Evolutionary conservation across 306 rosid genomes (phyloP).

Genomic region (Pyrus betulifolia): DNA sequence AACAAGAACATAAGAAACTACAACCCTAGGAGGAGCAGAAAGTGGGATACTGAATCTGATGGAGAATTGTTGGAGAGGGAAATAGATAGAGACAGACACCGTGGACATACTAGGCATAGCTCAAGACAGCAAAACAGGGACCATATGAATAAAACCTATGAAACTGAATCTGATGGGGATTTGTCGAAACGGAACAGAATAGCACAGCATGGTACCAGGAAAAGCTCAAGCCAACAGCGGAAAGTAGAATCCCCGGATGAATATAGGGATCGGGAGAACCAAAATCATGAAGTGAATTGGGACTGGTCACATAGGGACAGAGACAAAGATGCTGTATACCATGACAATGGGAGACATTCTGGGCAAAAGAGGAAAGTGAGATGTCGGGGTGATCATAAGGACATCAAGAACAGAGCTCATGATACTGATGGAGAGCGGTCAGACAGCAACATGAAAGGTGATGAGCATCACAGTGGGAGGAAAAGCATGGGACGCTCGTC

Average conservation of each 20-base stretch:
- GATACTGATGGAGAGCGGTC: slow-evolving; percentile 21
- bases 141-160: slow-evolving; percentile 17
- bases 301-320: slow-evolving; percentile 11
- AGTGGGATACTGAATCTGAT: slow-evolving; percentile 30
- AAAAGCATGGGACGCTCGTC: slow-evolving; percentile 18
- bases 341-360: slow-evolving; percentile 7
- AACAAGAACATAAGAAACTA: slow-evolving; percentile 15
- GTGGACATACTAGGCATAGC: slow-evolving; percentile 13
- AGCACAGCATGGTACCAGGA: slow-evolving; percentile 19
- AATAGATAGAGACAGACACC: slow-evolving; percentile 15
- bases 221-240: slow-evolving; percentile 29
- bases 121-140: slow-evolving; percentile 20
- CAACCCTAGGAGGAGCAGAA: slow-evolving; percentile 31
- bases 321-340: neutral
- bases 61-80: slow-evolving; percentile 36
- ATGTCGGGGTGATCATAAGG: slow-evolving; percentile 5
- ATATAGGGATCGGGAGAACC: slow-evolving; percentile 8
- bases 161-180: slow-evolving; percentile 34
- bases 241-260: slow-evolving; percentile 6
- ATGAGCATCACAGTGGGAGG: slow-evolving; percentile 19
- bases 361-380: slow-evolving; percentile 12
- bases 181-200: slow-evolving; percentile 10
- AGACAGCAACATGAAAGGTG: slow-evolving; percentile 8
- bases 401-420: slow-evolving; percentile 13
- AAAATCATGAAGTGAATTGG: neutral